Evolutionary conservation across 169 alveolate species (phyloP).

Genomic region (Cardiosporidium cionae): DNA sequence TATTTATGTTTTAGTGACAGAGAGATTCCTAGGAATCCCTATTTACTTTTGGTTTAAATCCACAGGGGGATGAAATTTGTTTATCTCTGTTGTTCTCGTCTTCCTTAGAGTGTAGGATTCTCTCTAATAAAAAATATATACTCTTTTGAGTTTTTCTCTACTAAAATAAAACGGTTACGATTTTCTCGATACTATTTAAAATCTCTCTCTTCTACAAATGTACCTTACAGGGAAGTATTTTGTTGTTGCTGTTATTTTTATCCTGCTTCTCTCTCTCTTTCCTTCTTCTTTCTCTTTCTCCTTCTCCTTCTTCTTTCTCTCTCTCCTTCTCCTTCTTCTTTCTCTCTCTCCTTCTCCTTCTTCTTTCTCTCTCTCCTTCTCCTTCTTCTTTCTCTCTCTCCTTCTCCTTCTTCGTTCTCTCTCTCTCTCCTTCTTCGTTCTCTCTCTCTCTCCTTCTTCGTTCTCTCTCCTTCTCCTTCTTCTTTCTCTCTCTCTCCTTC

Average conservation of each 20-base stretch:
- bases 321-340: not conserved
- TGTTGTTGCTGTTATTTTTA: slow-evolving; percentile 1
- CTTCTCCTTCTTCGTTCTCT: no score
- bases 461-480: no score
- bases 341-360: not conserved
- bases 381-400: not conserved
- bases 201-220: slow-evolving; percentile 41
- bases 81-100: no score
- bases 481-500: not conserved
- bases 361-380: not conserved
- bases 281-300: slow-evolving; percentile 18
- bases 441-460: not conserved
- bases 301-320: not conserved
- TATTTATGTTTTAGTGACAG: no score
- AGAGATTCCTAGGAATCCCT: no score
- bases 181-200: slow-evolving; percentile 21
- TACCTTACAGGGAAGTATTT: slow-evolving; percentile 13
- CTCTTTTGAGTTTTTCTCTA: no score
- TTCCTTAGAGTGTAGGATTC: no score
- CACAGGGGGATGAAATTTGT: no score
- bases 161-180: no score
- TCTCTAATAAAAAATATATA: no score
- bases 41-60: no score
- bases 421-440: no score
- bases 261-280: slow-evolving; percentile 3